Percentiles rank a stretch among this genome's conserved stretches.
phyloP scores from a whole-genome alignment of 2,329 filamentous ascomycete genomes.

The Lomentospora prolificans region DNA sequence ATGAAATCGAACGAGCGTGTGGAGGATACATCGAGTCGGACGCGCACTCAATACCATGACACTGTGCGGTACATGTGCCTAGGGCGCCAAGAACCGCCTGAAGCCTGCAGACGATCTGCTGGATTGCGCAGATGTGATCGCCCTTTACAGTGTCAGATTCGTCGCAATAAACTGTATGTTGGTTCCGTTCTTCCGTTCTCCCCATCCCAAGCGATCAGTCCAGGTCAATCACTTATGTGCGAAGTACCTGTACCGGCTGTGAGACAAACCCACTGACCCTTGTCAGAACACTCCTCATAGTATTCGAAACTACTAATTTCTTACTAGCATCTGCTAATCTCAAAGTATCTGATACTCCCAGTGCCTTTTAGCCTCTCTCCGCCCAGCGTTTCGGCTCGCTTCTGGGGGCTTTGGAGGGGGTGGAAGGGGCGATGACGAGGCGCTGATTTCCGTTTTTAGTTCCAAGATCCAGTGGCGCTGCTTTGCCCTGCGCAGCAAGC shows the following conservation, averaged over 20 bases:
- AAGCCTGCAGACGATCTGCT: not conserved
- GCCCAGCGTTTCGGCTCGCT: not conserved
- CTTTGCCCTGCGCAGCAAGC: slow-evolving; percentile 4
- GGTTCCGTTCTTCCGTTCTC: too few relatives aligned
- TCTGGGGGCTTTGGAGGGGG: not conserved
- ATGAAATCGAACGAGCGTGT: not conserved
- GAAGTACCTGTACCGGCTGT: not conserved
- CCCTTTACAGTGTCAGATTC: not conserved
- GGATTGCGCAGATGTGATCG: not conserved
- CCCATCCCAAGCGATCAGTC: too few relatives aligned
- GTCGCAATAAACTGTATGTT: too few relatives aligned
- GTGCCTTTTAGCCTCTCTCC: slow-evolving; percentile 1
- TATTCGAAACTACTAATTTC: not conserved
- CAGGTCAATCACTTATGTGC: too few relatives aligned
- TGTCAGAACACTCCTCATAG: not conserved
- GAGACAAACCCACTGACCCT: not conserved
- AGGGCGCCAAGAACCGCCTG: too few relatives aligned
- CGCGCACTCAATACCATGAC: not conserved
- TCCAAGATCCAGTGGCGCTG: slow-evolving; percentile 1
- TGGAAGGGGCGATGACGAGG: slow-evolving; percentile 10
- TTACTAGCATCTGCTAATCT: not conserved
- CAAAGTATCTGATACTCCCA: not conserved
- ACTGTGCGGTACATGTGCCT: not conserved
- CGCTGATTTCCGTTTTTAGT: slow-evolving; percentile 5
- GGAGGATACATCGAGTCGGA: not conserved